Evolutionary conservation across 176 grass and related monocot genomes (phyloP), one percentile per base, ranked within the genome.

Genomic region (Zoysia pacifica): DNA sequence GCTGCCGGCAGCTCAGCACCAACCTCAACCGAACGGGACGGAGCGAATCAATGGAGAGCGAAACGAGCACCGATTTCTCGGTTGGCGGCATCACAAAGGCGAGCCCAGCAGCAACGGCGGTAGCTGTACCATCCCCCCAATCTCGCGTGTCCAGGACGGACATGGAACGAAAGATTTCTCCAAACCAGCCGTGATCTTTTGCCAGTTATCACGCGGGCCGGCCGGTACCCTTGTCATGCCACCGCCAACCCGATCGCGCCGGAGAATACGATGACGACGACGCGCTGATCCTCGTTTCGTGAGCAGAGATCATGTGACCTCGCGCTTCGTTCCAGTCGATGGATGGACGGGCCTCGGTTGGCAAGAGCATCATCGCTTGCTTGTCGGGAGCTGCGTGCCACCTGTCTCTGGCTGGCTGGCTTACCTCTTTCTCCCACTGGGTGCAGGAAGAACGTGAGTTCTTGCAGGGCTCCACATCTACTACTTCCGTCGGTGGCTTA

Each of bases 181-280:
- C 65, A 16, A 37, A 28, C 6, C 50, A 16, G 13, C 12, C 51
- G 35, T 48, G 61, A 59, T 73, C 58, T 38, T 28, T 28, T 28
- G 9, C 16, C 72, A 28, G 16, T 39, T 18, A 15, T 42, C 64
- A 41, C 6, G 42, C 15, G 38, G 37, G 56, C 44, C 28, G 28
- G 11, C 10, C 36, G 53, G 40, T 20, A 45, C 59, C 42, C 42
- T 41, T 7, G 28, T 7, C 14, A 2, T n/a, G 55, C 3, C 55
- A 58, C 28, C 7, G 78, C 78, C 76, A 79, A 65, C 14, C 36
- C 75, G 19, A 70, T 48, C 28, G 42, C 45, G 5, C 58, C 59
- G 16, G 69, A 48, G 41, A 48, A 80, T 72, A 66, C 43, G 52
- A 69, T 69, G 77, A 85, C 75, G 28, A 28, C 28, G 58, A 54